Evolutionary conservation across 2,329 filamentous ascomycete genomes (phyloP).

Genomic region (Colletotrichum eleusines): DNA sequence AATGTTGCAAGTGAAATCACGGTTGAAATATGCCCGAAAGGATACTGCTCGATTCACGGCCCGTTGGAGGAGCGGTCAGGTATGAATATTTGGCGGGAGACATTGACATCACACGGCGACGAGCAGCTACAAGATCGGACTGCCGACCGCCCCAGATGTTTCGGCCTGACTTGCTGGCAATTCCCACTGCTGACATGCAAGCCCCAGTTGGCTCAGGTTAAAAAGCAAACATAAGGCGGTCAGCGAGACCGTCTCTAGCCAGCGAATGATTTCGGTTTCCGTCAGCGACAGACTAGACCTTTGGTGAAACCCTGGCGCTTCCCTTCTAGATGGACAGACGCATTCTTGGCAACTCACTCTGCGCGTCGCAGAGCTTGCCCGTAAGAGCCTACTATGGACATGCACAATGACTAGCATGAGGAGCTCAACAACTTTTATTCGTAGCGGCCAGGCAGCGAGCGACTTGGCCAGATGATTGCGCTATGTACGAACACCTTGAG

Average conservation of each 20-base stretch:
- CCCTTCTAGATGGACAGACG: not conserved
- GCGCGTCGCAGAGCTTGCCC: not conserved
- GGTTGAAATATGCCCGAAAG: not conserved
- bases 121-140: slow-evolving; percentile 32
- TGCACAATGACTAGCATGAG: not conserved
- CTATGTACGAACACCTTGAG: not conserved
- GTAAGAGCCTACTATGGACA: not conserved
- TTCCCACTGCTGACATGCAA: slow-evolving; percentile 24
- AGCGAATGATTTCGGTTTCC: not conserved
- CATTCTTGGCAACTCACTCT: not conserved
- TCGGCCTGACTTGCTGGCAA: slow-evolving; percentile 13
- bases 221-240: slow-evolving; percentile 38
- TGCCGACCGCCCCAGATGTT: slow-evolving; percentile 34
- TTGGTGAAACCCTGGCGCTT: not conserved
- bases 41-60: not conserved
- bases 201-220: not conserved
- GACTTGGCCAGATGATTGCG: not conserved
- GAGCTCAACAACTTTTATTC: too few species aligned
- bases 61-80: not conserved
- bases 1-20: slow-evolving; percentile 27
- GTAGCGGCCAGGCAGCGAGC: not conserved
- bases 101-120: slow-evolving; percentile 28
- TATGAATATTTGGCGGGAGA: not conserved
- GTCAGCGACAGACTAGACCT: not conserved
- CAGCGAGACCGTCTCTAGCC: slow-evolving; percentile 10